phyloP scores from a whole-genome alignment of 345 rosid genomes.

The Eucalyptus tenuipes region DNA sequence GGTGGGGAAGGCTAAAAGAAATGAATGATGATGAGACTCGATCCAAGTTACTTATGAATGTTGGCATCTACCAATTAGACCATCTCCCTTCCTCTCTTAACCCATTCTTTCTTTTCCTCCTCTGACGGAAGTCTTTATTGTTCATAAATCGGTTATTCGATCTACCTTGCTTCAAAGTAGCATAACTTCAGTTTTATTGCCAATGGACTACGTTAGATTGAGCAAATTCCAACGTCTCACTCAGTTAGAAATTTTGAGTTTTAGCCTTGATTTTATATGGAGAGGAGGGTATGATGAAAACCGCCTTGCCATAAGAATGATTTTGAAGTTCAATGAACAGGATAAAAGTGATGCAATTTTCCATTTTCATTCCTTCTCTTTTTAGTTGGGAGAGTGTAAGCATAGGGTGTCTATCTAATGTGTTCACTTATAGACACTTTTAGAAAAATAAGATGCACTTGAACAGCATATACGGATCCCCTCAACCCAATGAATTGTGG shows the following conservation, averaged over 20 bases:
- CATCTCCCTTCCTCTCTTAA: background rate
- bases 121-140: background rate
- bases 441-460: background rate
- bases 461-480: background rate
- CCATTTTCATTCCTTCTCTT: too few relatives aligned
- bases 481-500: background rate
- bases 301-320: background rate
- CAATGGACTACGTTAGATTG: background rate
- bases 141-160: background rate
- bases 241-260: background rate
- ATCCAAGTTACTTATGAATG: background rate
- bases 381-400: background rate
- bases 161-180: background rate
- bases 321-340: background rate
- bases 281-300: background rate
- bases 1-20: background rate
- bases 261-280: background rate
- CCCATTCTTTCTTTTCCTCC: background rate
- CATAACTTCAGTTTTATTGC: background rate
- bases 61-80: background rate
- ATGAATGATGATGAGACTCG: background rate
- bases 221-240: background rate
- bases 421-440: background rate
- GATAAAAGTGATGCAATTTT: background rate
- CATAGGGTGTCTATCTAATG: background rate